Evolutionary conservation across 306 rosid species (phyloP), one percentile per base, ranked within the genome.

Genomic region (Ammopiptanthus mongolicus): DNA sequence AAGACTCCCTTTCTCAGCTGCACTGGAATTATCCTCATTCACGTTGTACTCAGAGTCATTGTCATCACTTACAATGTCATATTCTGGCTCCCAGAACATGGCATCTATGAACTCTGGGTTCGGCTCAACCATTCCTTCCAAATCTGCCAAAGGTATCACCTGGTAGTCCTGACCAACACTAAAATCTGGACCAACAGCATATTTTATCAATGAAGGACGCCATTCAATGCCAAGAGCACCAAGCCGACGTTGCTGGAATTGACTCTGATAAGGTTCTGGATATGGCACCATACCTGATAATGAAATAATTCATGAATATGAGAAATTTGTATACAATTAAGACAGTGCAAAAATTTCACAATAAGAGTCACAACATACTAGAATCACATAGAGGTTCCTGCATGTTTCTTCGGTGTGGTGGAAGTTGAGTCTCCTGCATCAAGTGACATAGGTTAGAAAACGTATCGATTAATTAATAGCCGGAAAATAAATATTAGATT

Each of bases 381-480:
- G 96, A 85, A 87, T 92, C 96, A 41, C 98, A 90, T 5, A 92
- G 86, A 76, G 90, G 98, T 86, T 92, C 98, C 83, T 90, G 96
- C 71, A 86, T 70, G 82, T 92, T 90, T 82, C 98, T 87, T 41
- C 82, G 75, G 65, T 90, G 73, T 10, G 92, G 86, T 41, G 85
- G 83, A 73, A 90, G 96, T 70, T 90, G 96, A 14, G 94, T 88
- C 82, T 90, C 98, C 98, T 92, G 87, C 78, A 77, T 33, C 78
- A 61, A 42, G 80, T 42, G 58, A 73, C 48, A 57, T 37, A 71
- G 46, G 62, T 59, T 63, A 78, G 63, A 41, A 57, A 60, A 34
- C 5, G 37, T 25, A 74, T 65, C 3, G 48, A 13, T 44, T 44
- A 11, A 12, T 13, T 3, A 62, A 60, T 46, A 17, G 60, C 4